These are phyloP conservation scores for Aureobasidium leucospermi DNA, from an alignment of 2,329 filamentous ascomycete genomes.

Conservation along the genomic window DNA sequence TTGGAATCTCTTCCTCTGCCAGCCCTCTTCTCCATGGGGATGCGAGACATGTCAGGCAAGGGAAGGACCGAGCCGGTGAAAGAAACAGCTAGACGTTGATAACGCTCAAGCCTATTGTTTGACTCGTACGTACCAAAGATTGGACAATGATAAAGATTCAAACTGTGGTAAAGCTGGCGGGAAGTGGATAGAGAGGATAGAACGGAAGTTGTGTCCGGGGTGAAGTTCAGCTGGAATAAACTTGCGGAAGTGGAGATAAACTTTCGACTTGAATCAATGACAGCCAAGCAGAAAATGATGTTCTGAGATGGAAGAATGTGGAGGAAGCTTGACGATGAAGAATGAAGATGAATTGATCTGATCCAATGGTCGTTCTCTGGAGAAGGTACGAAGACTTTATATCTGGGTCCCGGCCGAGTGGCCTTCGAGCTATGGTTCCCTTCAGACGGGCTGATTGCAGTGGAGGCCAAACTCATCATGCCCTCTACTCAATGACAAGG, in stretches of 20 bases:
- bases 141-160: not conserved
- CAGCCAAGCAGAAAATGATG: not conserved
- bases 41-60: not conserved
- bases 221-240: conserved; percentile 7
- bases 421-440: not conserved
- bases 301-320: not conserved
- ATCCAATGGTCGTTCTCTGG: not conserved
- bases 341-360: not conserved
- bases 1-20: not conserved
- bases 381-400: conserved; percentile 1
- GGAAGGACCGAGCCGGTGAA: not conserved
- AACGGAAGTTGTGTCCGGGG: not conserved
- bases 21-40: not conserved
- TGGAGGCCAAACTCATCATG: not conserved
- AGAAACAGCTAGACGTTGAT: not conserved
- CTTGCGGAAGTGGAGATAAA: not conserved
- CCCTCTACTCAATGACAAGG: not conserved
- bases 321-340: not conserved
- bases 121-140: not conserved
- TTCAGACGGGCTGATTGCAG: not conserved
- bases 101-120: not conserved
- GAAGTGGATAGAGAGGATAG: not conserved
- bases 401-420: not conserved
- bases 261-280: not conserved
- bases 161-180: not conserved